A percentile compares a stretch with the other conserved stretches of the same genome.
These are phyloP conservation scores for Akanthomyces uredinophilus DNA, from an alignment of 2,329 filamentous ascomycete species.

Conservation along the genomic window DNA sequence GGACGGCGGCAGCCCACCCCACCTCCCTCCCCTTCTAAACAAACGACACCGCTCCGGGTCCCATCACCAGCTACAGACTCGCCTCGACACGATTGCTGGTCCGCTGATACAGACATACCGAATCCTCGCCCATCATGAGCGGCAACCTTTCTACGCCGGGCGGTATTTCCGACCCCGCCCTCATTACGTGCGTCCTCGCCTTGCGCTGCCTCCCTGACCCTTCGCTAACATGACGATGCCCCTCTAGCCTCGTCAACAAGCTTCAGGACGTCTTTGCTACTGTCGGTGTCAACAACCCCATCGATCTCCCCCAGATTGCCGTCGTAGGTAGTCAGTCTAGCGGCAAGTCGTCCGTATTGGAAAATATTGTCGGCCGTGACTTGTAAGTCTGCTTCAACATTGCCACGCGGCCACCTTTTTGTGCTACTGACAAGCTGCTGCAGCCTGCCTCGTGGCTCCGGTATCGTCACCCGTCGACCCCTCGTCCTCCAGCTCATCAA, in stretches of 20 bases:
- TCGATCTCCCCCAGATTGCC: constrained; percentile 96
- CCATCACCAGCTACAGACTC: not conserved
- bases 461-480: constrained; percentile 93
- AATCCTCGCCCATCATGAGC: constrained; percentile 26
- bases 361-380: constrained; percentile 97
- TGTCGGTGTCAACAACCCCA: constrained; percentile 97
- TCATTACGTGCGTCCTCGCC: constrained; percentile 51
- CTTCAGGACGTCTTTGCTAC: constrained; percentile 99
- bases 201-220: constrained; percentile 11
- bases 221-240: constrained; percentile 3
- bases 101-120: not conserved
- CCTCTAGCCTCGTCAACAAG: constrained; percentile 81
- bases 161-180: constrained; percentile 61
- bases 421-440: constrained; percentile 18
- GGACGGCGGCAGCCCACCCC: constrained; percentile 8
- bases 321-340: constrained; percentile 98
- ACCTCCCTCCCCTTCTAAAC: constrained; percentile 13
- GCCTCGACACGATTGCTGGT: constrained; percentile 4
- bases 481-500: constrained; percentile 98
- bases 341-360: constrained; percentile 97
- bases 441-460: constrained; percentile 92
- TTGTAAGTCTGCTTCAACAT: constrained; percentile 63
- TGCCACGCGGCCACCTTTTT: constrained; percentile 12
- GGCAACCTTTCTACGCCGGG: constrained; percentile 40
- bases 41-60: constrained; percentile 15